These are phyloP conservation scores for Aspergillus fumigatiaffinis DNA, from an alignment of 2,329 filamentous ascomycete species.

Conservation along the genomic window DNA sequence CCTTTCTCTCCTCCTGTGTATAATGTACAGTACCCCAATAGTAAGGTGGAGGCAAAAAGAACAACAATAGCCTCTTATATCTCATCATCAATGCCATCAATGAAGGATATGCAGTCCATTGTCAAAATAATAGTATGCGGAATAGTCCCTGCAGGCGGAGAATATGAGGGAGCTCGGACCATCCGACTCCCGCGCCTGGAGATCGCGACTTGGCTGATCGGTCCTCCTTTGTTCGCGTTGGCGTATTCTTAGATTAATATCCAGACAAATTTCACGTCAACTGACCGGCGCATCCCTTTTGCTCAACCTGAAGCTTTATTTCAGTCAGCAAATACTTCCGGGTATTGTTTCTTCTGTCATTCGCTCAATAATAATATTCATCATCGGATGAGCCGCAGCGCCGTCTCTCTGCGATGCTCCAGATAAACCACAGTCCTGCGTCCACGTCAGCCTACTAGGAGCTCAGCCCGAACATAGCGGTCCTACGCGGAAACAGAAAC, in stretches of 20 bases:
- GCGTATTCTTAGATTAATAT: conserved; percentile 6
- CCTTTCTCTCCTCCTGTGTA: conserved; percentile 2
- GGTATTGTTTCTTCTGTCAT: not conserved
- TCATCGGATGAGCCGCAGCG: conserved; percentile 10
- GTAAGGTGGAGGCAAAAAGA: conserved; percentile 1
- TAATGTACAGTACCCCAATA: conserved; percentile 16
- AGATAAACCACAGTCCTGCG: conserved; percentile 13
- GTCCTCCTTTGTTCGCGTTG: conserved; percentile 16
- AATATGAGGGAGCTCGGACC: conserved; percentile 32
- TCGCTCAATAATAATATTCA: not conserved
- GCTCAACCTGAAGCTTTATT: not conserved
- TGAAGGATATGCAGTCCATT: not conserved
- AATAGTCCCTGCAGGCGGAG: conserved; percentile 6
- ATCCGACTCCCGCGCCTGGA: conserved; percentile 22
- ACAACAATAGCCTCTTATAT: not conserved
- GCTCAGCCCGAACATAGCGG: conserved; percentile 5
- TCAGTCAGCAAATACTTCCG: not conserved
- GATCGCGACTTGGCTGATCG: conserved; percentile 36
- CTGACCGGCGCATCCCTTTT: not conserved
- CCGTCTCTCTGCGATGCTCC: conserved; percentile 27
- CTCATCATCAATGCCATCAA: not conserved
- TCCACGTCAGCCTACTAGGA: conserved; percentile 20
- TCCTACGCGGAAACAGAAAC: conserved; percentile 1
- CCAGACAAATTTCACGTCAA: not conserved
- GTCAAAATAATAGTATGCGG: not conserved